phyloP scores from a whole-genome alignment of 352 stramenopile genomes.

The Bremia lactucae region DNA sequence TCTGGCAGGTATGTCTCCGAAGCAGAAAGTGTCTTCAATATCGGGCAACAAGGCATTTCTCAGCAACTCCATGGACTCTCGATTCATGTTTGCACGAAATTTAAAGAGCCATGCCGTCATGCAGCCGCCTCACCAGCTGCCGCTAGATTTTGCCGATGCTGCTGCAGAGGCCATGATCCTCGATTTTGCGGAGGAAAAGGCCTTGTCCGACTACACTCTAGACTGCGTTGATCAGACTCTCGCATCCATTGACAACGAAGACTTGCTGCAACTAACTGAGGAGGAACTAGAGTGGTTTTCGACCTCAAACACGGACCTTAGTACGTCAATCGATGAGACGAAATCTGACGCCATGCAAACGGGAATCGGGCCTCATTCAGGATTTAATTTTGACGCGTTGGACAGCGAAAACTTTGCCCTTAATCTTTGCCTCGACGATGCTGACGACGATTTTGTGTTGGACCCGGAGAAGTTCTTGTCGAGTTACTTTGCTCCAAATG shows the following conservation, averaged over 20 bases:
- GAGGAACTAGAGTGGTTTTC: constrained; percentile 83
- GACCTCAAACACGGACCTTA: constrained; percentile 19
- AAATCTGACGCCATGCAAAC: constrained; percentile 6
- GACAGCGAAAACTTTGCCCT: constrained; percentile 18
- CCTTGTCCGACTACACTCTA: constrained; percentile 48
- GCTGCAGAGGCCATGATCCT: constrained; percentile 48
- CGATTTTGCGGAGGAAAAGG: constrained; percentile 71
- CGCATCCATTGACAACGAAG: constrained; percentile 67
- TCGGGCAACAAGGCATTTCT: constrained; percentile 42
- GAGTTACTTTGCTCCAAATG: constrained; percentile 61
- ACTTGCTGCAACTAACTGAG: constrained; percentile 68
- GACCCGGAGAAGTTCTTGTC: constrained; percentile 82
- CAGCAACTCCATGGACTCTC: constrained; percentile 23
- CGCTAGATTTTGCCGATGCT: constrained; percentile 46
- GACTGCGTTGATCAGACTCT: constrained; percentile 47
- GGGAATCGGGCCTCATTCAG: constrained; percentile 12
- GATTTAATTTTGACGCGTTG: constrained; percentile 16
- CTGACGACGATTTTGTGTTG: constrained; percentile 78
- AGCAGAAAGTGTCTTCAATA: constrained; percentile 43
- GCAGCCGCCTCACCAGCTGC: constrained; percentile 27
- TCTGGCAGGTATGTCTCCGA: constrained; percentile 59
- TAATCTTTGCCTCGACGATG: constrained; percentile 39
- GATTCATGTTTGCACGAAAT: constrained; percentile 25
- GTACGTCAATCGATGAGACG: neutral
- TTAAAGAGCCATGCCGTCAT: constrained; percentile 15